Evolutionary conservation across 768 basidiomycete species (phyloP), one percentile per base, ranked within the genome.

Genomic region (Mycena rosella): DNA sequence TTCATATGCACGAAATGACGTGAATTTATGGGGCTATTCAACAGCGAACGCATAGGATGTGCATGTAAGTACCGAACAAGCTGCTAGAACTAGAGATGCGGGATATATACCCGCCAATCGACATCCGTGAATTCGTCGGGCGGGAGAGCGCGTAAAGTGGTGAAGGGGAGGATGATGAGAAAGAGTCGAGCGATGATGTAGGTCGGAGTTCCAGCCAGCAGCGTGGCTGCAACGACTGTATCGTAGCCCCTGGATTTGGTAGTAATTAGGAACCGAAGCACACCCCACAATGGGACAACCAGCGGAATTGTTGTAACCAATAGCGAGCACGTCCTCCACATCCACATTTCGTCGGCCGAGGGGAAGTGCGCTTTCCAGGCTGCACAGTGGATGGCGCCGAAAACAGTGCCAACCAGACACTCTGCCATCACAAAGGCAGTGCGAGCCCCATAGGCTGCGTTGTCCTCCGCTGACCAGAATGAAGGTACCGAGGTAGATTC

Each of bases 321-420:
- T 18, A 67, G 17, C 6, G 73, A 70, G 22, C 67, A 62, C 2
- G 62, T 56, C 15, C 68, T 68, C 78, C 77, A 78, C 20, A 74
- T 24, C 26, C 61, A 51, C 51, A 58, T 70, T 27, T 75, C 62
- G 15, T 36, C 48, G 2, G n/a, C 13, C 3, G 72, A 68, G 5
- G 76, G 70, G 42, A 77, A 78, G 3, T 40, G 5, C n/a, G 72
- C 73, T 20, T 53, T 49, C 78, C 76, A 77, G 7, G 74, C 74
- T 13, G 69, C 49, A 45, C 74, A 75, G 66, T 78, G 77, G 36
- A 78, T 67, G 5, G 62, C 71, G 13, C 77, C 78, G 49, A 78
- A 78, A 29, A 73, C 24, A 14, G 42, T 62, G 17, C 53, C 74
- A n/a, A 69, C 59, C 26, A 58, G 11, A 13, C 34, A 40, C 26